phyloP scores from a whole-genome alignment of 805 yeast species.

The Kazachstania africana region DNA sequence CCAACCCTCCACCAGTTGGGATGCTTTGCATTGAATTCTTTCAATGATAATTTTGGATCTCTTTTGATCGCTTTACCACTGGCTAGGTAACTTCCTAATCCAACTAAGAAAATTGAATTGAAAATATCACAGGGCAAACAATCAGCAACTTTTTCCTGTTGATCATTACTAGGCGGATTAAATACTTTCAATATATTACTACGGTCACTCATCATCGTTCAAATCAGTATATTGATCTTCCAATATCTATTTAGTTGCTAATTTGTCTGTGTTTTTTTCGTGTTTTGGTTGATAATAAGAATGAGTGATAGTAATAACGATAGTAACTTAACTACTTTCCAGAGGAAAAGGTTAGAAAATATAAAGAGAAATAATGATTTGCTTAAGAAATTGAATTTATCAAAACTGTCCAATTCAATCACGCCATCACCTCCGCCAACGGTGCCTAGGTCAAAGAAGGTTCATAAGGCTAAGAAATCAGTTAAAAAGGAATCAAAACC shows the following conservation, averaged over 20 bases:
- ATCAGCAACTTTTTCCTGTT: slow-evolving; percentile 19
- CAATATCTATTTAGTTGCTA: too few relatives aligned
- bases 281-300: too few relatives aligned
- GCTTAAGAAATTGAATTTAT: slow-evolving; percentile 54
- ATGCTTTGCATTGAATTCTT: slow-evolving; percentile 27
- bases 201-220: too few relatives aligned
- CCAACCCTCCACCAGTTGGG: slow-evolving; percentile 55
- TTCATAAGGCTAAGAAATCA: slow-evolving; percentile 1
- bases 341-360: slow-evolving; percentile 59
- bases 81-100: slow-evolving; percentile 52
- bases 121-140: slow-evolving; percentile 62
- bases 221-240: too few relatives aligned
- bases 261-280: too few relatives aligned
- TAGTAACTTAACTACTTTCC: slow-evolving; percentile 45
- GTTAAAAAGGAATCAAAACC: slow-evolving; percentile 10
- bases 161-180: slow-evolving; percentile 29
- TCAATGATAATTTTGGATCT: slow-evolving; percentile 26
- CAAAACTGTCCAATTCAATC: slow-evolving; percentile 3
- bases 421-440: slow-evolving; percentile 26
- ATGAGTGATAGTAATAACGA: too few relatives aligned
- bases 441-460: slow-evolving; percentile 37
- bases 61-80: slow-evolving; percentile 44
- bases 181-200: slow-evolving; percentile 42
- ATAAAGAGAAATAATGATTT: slow-evolving; percentile 76
- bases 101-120: slow-evolving; percentile 46